Conservation (phyloP, 1,139 yeast genomes). For the Diutina rugosa region DNA sequence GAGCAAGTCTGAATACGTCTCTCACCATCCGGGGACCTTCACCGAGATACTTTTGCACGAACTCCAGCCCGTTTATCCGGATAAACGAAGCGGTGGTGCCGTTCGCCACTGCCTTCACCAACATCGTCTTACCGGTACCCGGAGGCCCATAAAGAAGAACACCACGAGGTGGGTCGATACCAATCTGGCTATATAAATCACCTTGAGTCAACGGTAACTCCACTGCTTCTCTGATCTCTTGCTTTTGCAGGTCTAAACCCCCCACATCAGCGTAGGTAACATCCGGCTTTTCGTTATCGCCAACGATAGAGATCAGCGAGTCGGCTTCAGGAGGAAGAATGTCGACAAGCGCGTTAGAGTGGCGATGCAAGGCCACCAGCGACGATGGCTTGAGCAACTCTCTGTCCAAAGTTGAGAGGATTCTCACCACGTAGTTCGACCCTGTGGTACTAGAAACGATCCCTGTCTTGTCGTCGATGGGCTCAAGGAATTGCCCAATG, state of each 20-base stretch:
- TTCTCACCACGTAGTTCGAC: conserved; percentile 90
- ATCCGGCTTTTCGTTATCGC: conserved; percentile 89
- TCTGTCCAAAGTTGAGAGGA: conserved; percentile 85
- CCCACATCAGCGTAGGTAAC: conserved; percentile 92
- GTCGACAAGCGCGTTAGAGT: conserved; percentile 93
- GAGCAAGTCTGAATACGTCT: conserved; percentile 91
- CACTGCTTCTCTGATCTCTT: conserved; percentile 96
- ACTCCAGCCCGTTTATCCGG: conserved; percentile 95
- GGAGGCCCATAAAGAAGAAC: conserved; percentile 97
- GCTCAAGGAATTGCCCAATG: conserved; percentile 95
- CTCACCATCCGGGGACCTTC: conserved; percentile 99
- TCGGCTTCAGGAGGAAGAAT: conserved; percentile 98
- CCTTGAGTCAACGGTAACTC: conserved; percentile 91
- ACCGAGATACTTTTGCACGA: conserved; percentile 95
- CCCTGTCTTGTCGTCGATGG: conserved; percentile 93
- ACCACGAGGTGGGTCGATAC: conserved; percentile 98
- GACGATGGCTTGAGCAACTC: conserved; percentile 91
- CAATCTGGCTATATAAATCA: conserved; percentile 91
- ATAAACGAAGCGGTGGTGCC: conserved; percentile 91
- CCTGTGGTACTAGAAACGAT: conserved; percentile 97
- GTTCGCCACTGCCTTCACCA: conserved; percentile 97
- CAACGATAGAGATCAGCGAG: conserved; percentile 87
- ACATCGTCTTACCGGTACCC: conserved; percentile 98
- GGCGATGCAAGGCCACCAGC: conserved; percentile 95
- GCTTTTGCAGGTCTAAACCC: conserved; percentile 98